Conservation (phyloP, 768 basidiomycete genomes). For the Boletus barrowsii region DNA sequence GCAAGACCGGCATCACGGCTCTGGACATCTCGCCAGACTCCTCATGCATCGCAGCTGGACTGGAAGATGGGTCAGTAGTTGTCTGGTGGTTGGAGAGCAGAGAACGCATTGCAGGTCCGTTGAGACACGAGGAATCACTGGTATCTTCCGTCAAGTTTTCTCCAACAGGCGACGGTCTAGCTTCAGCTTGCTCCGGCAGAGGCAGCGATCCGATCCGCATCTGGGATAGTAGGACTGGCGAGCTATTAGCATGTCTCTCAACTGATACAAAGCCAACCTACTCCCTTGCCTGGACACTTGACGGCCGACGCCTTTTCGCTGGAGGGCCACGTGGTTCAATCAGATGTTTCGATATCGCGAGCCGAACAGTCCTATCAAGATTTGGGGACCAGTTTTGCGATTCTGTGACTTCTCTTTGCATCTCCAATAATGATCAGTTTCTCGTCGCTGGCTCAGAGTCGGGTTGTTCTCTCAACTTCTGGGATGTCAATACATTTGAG, state of each 20-base stretch:
- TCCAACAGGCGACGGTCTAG: conserved; percentile 2
- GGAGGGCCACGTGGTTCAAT: conserved; percentile 6
- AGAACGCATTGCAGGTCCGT: neutral
- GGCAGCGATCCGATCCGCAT: neutral
- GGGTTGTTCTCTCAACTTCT: conserved; percentile 2
- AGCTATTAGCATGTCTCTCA: conserved; percentile 3
- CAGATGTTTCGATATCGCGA: neutral
- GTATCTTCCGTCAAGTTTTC: conserved; percentile 9
- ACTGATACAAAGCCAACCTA: neutral
- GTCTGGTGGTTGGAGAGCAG: conserved; percentile 1
- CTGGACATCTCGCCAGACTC: conserved; percentile 6
- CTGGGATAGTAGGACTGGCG: conserved; percentile 7
- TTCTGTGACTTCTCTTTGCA: conserved; percentile 2
- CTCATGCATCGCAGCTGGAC: neutral
- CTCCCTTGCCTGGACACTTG: conserved; percentile 6
- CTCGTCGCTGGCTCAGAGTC: conserved; percentile 7
- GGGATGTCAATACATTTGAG: conserved; percentile 1
- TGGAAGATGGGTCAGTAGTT: neutral
- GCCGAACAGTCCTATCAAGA: neutral
- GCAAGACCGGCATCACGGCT: neutral
- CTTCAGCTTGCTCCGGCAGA: conserved; percentile 3
- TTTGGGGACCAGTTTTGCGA: neutral
- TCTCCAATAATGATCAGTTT: conserved; percentile 1
- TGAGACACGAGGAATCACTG: neutral
- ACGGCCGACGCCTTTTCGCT: conserved; percentile 7